Conservation (phyloP, 2,329 filamentous ascomycete species). For the Trichophyton equinum region DNA sequence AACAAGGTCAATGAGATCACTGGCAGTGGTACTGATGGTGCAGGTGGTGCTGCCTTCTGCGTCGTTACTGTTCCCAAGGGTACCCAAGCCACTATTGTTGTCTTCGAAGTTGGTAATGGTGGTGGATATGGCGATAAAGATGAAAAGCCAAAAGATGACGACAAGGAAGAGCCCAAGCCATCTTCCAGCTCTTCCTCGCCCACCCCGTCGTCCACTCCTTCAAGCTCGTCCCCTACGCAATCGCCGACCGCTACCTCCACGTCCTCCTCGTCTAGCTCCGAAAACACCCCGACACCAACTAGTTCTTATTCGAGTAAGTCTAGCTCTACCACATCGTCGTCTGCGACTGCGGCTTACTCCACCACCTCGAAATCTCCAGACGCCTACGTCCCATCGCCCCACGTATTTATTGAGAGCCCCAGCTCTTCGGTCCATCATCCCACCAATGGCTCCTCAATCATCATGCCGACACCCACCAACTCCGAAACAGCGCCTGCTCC, state of each 20-base stretch:
- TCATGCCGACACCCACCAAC: conserved; percentile 6
- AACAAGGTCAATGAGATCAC: conserved; percentile 46
- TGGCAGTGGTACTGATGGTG: conserved; percentile 47
- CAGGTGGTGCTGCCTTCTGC: conserved; percentile 58
- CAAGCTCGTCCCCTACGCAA: conserved; percentile 8
- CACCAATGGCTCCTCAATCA: conserved; percentile 10
- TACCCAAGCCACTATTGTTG: conserved; percentile 53
- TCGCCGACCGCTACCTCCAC: conserved; percentile 13
- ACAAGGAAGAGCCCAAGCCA: not conserved
- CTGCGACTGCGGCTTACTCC: conserved; percentile 4
- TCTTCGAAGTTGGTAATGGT: conserved; percentile 38
- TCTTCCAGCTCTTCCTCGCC: not conserved
- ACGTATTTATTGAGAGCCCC: conserved; percentile 9
- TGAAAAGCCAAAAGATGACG: conserved; percentile 1
- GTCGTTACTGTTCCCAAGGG: conserved; percentile 63
- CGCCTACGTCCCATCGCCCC: conserved; percentile 7
- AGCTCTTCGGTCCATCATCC: conserved; percentile 8
- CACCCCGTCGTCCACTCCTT: conserved; percentile 4
- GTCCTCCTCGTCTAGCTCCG: conserved; percentile 16
- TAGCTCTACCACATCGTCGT: not conserved
- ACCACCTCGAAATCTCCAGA: conserved; percentile 5
- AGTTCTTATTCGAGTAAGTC: conserved; percentile 8
- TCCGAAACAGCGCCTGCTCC: conserved; percentile 6
- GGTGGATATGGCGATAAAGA: conserved; percentile 19
- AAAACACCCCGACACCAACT: conserved; percentile 10